These are phyloP conservation scores for Pichia cephalocereana DNA, from an alignment of 805 yeast species.

Conservation along the genomic window DNA sequence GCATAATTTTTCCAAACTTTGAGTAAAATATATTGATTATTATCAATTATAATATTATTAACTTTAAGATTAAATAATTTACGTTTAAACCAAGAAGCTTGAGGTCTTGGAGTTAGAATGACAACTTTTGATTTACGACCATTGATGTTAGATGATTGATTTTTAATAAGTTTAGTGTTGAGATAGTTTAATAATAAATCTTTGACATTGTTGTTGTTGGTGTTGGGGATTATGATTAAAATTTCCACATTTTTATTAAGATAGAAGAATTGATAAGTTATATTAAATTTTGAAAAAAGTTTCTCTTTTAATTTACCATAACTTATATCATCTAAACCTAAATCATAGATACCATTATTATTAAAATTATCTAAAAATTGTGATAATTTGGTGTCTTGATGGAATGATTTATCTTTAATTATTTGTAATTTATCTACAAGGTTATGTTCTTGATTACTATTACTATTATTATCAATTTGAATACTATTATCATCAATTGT, in stretches of 20 bases:
- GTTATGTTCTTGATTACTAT: not conserved
- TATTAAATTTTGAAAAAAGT: not conserved
- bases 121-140: conserved; percentile 1
- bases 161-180: not conserved
- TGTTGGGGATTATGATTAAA: conserved; percentile 1
- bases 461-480: not conserved
- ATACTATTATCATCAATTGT: not conserved
- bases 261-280: not conserved
- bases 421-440: not conserved
- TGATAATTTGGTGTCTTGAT: not conserved
- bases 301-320: not conserved
- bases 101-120: conserved; percentile 3
- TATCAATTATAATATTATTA: too few species aligned
- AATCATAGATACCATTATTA: conserved; percentile 1
- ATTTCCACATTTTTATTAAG: not conserved
- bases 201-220: not conserved
- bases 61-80: not conserved
- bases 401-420: not conserved
- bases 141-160: not conserved
- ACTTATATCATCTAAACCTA: conserved; percentile 3
- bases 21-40: conserved; percentile 1
- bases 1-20: conserved; percentile 1
- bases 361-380: not conserved
- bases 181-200: not conserved
- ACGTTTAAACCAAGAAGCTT: conserved; percentile 7